Percentiles rank a stretch among this genome's conserved stretches.
These are phyloP conservation scores for Venturia pyrina DNA, from an alignment of 2,329 filamentous ascomycete genomes.

Conservation along the genomic window DNA sequence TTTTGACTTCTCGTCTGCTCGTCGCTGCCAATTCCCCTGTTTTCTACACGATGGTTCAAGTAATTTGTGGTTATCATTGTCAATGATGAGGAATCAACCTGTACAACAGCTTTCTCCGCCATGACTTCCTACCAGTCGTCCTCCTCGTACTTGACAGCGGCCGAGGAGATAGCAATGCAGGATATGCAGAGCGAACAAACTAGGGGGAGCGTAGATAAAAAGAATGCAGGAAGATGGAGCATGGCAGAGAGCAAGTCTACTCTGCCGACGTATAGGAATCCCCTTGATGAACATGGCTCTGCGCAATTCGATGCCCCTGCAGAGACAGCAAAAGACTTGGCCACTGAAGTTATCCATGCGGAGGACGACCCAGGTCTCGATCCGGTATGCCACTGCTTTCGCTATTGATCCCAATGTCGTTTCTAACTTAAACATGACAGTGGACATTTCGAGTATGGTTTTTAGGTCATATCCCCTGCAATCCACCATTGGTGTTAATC, in stretches of 20 bases:
- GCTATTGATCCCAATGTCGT: no score
- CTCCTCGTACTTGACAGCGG: background rate
- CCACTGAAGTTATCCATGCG: conserved; percentile 1
- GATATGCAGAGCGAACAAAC: background rate
- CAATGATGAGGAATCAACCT: background rate
- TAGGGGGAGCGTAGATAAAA: background rate
- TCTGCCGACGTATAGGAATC: background rate
- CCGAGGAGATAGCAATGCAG: background rate
- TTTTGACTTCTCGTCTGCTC: background rate
- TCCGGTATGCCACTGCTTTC: background rate
- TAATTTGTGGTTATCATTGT: background rate
- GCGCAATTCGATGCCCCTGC: background rate
- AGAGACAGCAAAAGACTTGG: conserved; percentile 7
- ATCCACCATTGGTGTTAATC: no score
- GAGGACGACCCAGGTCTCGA: conserved; percentile 11
- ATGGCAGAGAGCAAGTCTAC: background rate
- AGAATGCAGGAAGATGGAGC: background rate
- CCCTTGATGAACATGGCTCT: background rate
- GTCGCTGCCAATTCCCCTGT: background rate
- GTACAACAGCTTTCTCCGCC: background rate
- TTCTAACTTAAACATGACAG: background rate
- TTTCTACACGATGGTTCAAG: background rate
- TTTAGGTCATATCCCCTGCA: conserved; percentile 1
- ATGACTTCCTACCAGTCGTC: background rate
- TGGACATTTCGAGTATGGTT: conserved; percentile 13